Evolutionary conservation across 148 eudicot species (phyloP), one percentile per base, ranked within the genome.

Genomic region (Suaeda aralocaspica): DNA sequence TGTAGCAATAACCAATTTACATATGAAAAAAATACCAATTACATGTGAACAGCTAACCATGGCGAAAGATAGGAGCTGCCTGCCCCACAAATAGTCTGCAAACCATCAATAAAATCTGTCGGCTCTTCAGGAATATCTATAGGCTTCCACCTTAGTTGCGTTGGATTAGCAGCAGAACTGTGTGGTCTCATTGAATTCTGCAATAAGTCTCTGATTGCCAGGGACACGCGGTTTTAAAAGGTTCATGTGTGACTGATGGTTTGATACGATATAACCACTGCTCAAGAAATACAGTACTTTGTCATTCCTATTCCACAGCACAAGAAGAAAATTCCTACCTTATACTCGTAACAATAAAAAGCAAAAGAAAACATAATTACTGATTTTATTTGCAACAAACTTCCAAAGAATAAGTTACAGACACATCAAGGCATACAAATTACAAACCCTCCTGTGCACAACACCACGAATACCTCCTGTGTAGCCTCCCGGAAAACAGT

Each of bases 41-140:
- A 94, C 98, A 94, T 94, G 91, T 94, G 98, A 81, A 94, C 78
- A 16, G 97, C 98, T 76, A 94, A 67, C 97, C 98, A 81, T 94
- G 96, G 24, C 98, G 91, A n/a, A 48, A 91, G 96, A 69, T 82
- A 87, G 4, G 97, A 94, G 76, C 98, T 91, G 69, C 98, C 98
- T 57, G 97, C 92, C 26, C 98, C 98, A 68, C 98, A 93, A 31
- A 93, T 74, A 33, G 98, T 91, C 63, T 76, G 84, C 56, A 93
- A 72, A 24, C 97, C 98, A 66, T 93, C 98, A 29, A 93, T 74
- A 66, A 93, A 93, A 83, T 93, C 91, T 55, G 84, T 87, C 3
- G 92, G 89, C 16, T 76, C 70, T 59, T 87, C 80, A 9, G 97
- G 89, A 69, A 89, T 74, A 46, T 85, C 86, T 21, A 76, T 76